A percentile compares a stretch with the other conserved stretches of the same genome.
Evolutionary conservation across 2,329 filamentous ascomycete species (phyloP).

Genomic region (Fusarium succisae): DNA sequence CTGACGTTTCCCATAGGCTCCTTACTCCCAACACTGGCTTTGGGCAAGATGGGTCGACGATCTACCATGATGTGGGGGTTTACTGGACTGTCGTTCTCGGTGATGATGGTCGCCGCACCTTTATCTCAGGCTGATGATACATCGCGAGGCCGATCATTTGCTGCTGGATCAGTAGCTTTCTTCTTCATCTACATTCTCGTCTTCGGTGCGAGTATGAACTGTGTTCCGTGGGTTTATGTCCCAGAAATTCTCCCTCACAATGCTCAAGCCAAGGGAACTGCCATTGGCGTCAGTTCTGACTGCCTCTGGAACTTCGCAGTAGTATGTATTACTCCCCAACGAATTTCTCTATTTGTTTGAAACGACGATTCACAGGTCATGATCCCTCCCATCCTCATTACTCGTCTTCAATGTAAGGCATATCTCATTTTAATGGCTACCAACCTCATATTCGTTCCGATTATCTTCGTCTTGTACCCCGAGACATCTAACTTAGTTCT

Average conservation of each 20-base stretch:
- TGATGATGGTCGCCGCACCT: constrained; percentile 37
- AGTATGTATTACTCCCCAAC: constrained; percentile 22
- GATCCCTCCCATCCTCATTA: constrained; percentile 55
- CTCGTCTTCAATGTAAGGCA: constrained; percentile 9
- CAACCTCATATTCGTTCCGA: not conserved
- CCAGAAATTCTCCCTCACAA: constrained; percentile 34
- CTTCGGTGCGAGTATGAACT: constrained; percentile 35
- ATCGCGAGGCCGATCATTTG: constrained; percentile 18
- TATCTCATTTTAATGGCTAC: constrained; percentile 20
- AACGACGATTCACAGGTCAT: constrained; percentile 48
- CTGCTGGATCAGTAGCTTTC: constrained; percentile 26
- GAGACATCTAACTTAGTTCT: constrained; percentile 10
- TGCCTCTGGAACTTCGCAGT: constrained; percentile 22
- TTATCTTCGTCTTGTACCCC: not conserved
- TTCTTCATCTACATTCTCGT: constrained; percentile 36
- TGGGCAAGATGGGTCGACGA: constrained; percentile 52
- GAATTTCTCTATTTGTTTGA: fast-evolving
- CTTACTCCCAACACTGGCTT: constrained; percentile 45
- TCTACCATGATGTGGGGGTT: constrained; percentile 56
- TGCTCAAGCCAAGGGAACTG: constrained; percentile 30
- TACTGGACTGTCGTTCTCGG: constrained; percentile 35
- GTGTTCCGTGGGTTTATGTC: constrained; percentile 39
- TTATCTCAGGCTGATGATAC: constrained; percentile 27
- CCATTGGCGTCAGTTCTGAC: constrained; percentile 31
- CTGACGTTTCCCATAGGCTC: constrained; percentile 53